These are phyloP conservation scores for Spongospora subterranea DNA, from an alignment of 208 protist species.

Conservation along the genomic window DNA sequence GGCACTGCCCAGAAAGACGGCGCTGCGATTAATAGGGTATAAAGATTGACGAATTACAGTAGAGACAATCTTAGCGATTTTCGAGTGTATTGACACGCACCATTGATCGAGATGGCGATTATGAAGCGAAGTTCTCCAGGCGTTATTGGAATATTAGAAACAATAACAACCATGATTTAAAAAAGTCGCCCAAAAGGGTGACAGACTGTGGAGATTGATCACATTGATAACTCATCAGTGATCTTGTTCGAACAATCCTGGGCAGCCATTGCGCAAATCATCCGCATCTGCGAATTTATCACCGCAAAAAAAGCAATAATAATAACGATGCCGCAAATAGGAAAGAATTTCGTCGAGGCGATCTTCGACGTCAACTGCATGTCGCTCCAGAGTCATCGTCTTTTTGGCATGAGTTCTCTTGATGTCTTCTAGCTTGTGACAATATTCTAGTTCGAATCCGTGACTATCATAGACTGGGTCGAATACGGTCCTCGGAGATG, in stretches of 20 bases:
- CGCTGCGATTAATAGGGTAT: background rate
- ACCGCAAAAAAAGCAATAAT: slow-evolving; percentile 29
- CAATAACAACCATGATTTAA: no score
- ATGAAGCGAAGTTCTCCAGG: no score
- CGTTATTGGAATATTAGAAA: no score
- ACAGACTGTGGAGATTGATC: no score
- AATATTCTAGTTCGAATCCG: slow-evolving; percentile 16
- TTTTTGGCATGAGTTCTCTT: background rate
- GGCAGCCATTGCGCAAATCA: background rate
- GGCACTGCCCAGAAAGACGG: background rate
- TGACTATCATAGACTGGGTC: slow-evolving; percentile 5
- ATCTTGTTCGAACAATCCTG: slow-evolving; percentile 35
- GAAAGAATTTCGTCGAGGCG: slow-evolving; percentile 5
- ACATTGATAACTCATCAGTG: no score
- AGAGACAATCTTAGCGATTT: background rate
- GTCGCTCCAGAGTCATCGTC: background rate
- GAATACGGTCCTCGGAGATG: background rate
- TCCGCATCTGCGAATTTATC: background rate
- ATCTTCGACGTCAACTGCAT: slow-evolving; percentile 4
- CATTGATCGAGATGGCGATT: no score
- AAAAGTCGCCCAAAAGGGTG: no score
- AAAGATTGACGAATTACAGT: background rate
- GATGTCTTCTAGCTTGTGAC: background rate
- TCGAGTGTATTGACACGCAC: background rate
- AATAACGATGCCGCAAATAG: background rate